Conservation (phyloP, 441 rosid genomes). For the Syzygium malaccense region DNA sequence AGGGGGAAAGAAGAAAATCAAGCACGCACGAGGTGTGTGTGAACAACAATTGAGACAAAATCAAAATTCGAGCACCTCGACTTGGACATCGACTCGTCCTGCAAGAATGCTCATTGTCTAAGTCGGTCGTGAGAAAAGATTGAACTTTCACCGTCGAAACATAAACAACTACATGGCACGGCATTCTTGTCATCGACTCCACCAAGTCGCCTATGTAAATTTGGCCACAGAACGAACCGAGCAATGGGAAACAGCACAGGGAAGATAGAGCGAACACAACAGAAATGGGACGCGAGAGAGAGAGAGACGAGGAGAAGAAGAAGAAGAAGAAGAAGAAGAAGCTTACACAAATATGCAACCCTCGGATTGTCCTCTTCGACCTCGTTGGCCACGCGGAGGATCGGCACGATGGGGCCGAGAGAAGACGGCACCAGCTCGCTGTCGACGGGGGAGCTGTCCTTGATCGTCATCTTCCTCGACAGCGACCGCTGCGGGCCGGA, state of each 20-base stretch:
- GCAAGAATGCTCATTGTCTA: not conserved
- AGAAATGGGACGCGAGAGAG: not conserved
- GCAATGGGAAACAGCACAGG: not conserved
- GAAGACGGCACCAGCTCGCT: conserved; percentile 96
- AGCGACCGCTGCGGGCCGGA: conserved; percentile 17
- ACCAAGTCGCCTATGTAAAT: not conserved
- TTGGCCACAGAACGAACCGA: not conserved
- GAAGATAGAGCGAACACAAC: not conserved
- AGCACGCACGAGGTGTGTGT: not conserved
- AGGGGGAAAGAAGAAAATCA: not conserved
- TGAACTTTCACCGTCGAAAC: not conserved
- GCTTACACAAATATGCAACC: conserved; percentile 86
- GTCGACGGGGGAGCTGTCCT: conserved; percentile 42
- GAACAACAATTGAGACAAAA: not conserved
- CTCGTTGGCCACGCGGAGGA: conserved; percentile 94
- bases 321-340: not conserved
- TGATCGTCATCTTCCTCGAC: conserved; percentile 43
- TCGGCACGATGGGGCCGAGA: conserved; percentile 46
- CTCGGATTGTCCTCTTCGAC: conserved; percentile 56
- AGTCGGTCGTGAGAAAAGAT: not conserved
- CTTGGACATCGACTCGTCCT: not conserved
- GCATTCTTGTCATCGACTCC: not conserved
- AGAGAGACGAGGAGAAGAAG: not conserved
- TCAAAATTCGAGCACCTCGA: not conserved
- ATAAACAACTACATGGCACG: not conserved